Evolutionary conservation across 768 basidiomycete species (phyloP), one percentile per base, ranked within the genome.

Genomic region (Tylopilus vinaceipallidus): DNA sequence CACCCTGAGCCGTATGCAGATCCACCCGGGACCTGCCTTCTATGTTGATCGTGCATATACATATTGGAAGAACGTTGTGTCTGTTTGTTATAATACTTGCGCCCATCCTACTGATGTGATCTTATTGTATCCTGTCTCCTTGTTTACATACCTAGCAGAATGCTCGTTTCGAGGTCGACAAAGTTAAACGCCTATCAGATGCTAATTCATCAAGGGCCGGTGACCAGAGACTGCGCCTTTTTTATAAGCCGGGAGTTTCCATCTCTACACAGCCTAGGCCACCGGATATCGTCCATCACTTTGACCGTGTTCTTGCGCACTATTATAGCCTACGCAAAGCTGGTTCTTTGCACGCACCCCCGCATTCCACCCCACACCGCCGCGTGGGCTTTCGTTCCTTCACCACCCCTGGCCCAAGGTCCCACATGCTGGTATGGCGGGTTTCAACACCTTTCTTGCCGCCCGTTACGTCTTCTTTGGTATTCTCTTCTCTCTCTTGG

Each of bases 381-480:
- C 68, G 54, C 62, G 70, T 68, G 67, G 53, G 57, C 50, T 47
- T 6, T 50, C 56, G 51, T 29, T 46, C 51, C 13, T 42, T 33
- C 38, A 33, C 0, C 58, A 47, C 52, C n/a, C n/a, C n/a, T n/a
- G n/a, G n/a, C n/a, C 42, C 50, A 52, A 55, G 43, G 50, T 55
- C 62, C 54, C 53, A 24, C 49, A 72, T 73, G 71, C 44, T 22
- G 34, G 29, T 39, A 60, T 66, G 64, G 37, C 60, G 52, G 65
- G 52, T 13, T 3, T 43, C 24, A 59, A 52, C 56, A 54, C 71
- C 50, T 69, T 86, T 56, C 71, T 76, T 58, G 63, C 71, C 44
- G 69, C 75, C 56, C 82, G 86, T 45, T 86, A 80, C 66, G 49
- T 80, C 51, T 71, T 82, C 50, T 83, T 87, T 62, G 78, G 87